phyloP scores from a whole-genome alignment of 371 early-diverging fungal species.

The Rhizopus arrhizus region DNA sequence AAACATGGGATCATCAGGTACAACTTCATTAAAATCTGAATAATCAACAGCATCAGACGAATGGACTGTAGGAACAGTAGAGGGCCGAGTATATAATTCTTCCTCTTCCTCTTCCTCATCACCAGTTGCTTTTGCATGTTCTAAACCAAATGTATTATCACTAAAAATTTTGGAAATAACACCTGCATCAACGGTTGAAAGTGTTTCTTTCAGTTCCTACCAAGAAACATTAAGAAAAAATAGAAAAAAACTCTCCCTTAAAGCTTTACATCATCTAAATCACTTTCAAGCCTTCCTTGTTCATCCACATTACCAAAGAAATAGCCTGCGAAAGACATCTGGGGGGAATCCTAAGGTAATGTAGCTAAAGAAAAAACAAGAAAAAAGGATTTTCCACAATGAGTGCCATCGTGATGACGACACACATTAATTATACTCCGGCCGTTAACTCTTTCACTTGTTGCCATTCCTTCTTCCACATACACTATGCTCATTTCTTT shows the following conservation, averaged over 20 bases:
- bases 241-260: too few species aligned
- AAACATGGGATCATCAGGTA: constrained; percentile 62
- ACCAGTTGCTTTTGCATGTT: constrained; percentile 27
- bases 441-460: too few species aligned
- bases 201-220: constrained; percentile 70
- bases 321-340: constrained; percentile 71
- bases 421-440: too few species aligned
- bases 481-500: too few species aligned
- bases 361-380: too few species aligned
- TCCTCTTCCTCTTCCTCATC: constrained; percentile 48
- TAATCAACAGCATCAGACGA: constrained; percentile 79
- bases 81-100: constrained; percentile 21
- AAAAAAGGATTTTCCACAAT: too few species aligned
- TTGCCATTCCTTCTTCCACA: too few species aligned
- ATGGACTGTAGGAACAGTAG: constrained; percentile 39
- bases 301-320: constrained; percentile 91
- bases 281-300: constrained; percentile 74
- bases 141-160: constrained; percentile 62
- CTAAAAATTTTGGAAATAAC: constrained; percentile 59
- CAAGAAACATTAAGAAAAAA: background rate
- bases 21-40: constrained; percentile 80
- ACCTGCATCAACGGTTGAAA: constrained; percentile 60
- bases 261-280: constrained; percentile 61
- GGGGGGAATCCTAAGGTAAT: too few species aligned
- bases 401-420: too few species aligned